Base-by-base conservation (phyloP, 2,329 filamentous ascomycete genomes). In the Polytolypa hystricis region DNA sequence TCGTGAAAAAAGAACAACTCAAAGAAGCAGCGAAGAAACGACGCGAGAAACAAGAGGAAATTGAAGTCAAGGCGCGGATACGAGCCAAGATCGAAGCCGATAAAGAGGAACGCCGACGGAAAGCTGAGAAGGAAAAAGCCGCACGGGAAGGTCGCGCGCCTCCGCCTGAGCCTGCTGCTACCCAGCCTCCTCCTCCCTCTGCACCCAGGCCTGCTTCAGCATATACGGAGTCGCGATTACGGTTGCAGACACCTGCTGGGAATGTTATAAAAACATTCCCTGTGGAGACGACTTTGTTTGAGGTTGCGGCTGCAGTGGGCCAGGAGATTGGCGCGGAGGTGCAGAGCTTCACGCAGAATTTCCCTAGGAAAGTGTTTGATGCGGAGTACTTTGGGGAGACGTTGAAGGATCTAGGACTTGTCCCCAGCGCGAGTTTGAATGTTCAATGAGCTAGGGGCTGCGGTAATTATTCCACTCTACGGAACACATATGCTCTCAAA, bases 71-170 rank as follows among this genome's bases (percentile, higher is more conserved):
- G 69, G 84, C 81, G 61, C 77, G 83, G 23, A 89, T 95, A 58
- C 81, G 86, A 63, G 87, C 85, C 39, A 87, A 87, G 70, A 94
- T 98, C 46, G 87, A 91, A 49, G 87, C 83, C 10, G 87, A 96
- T 65, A 95, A 93, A 68, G 82, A 84, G 49, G 86, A 89, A 52
- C 78, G 91, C 37, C 79, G 83, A 45, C 72, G 81, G 46, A 93
- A 91, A 58, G 80, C 84, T 3, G 91, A 94, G 53, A 70, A 77
- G 39, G 83, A 85, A 49, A 93, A 89, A 64, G 87, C 87, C 1
- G 75, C 77, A 38, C 74, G 89, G n/a, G 84, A 86, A 47, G 87
- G 89, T n/a, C 69, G 74, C 0, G 61, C 67, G 2, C 54, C 67
- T 16, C 38, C 62, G 57, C 37, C 58, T 10, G 49, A 47, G 4